These are phyloP conservation scores for Anthostomella pinea DNA, from an alignment of 2,329 filamentous ascomycete genomes.

Conservation along the genomic window DNA sequence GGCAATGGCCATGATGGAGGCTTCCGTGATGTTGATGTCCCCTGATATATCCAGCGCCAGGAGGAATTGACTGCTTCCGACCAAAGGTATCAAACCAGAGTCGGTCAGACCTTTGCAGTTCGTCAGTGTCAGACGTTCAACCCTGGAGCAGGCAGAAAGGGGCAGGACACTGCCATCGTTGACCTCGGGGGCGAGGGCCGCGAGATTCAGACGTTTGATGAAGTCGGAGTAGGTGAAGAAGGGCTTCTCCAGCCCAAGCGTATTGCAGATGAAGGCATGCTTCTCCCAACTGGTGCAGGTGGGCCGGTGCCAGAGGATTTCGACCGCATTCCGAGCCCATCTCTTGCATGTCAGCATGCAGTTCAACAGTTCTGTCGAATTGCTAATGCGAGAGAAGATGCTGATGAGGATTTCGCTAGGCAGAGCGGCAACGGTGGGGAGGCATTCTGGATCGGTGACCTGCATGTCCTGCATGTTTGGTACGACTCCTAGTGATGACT, in stretches of 20 bases:
- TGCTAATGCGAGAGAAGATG: constrained; percentile 81
- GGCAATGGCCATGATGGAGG: constrained; percentile 59
- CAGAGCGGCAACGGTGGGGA: constrained; percentile 78
- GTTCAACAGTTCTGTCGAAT: constrained; percentile 72
- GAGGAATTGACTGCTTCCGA: constrained; percentile 75
- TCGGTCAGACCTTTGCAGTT: constrained; percentile 86
- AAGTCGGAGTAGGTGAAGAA: constrained; percentile 89
- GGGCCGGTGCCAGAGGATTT: constrained; percentile 90
- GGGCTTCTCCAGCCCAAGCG: constrained; percentile 67
- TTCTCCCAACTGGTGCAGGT: constrained; percentile 85
- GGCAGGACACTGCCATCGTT: constrained; percentile 88
- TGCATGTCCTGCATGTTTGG: constrained; percentile 74
- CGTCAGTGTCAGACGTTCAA: constrained; percentile 90
- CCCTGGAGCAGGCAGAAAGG: constrained; percentile 78
- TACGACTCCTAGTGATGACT: constrained; percentile 78
- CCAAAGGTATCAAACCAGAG: constrained; percentile 72
- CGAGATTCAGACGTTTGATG: constrained; percentile 88
- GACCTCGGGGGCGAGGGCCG: constrained; percentile 68
- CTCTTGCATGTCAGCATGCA: constrained; percentile 93
- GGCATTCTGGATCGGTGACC: constrained; percentile 62
- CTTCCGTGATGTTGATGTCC: constrained; percentile 56
- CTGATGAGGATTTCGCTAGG: constrained; percentile 93
- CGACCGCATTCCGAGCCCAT: constrained; percentile 91
- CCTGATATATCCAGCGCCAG: constrained; percentile 89
- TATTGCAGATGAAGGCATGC: constrained; percentile 75